These are phyloP conservation scores for Saccharum hybrid DNA, from an alignment of 202 grass and related monocot genomes.

Conservation along the genomic window DNA sequence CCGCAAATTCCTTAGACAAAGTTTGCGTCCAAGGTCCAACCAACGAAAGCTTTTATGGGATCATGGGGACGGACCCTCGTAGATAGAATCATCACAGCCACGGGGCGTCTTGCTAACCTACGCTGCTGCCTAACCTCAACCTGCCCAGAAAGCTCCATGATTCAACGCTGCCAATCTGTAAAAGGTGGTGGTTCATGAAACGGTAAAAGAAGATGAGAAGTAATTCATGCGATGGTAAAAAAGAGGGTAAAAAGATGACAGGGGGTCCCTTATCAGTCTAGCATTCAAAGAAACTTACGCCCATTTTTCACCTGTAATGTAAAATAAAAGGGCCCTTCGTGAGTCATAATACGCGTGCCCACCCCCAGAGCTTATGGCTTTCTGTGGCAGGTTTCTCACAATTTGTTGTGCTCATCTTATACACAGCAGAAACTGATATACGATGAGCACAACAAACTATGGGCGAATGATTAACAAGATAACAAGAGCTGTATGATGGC, in stretches of 20 bases:
- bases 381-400: not conserved
- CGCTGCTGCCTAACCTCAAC: not conserved
- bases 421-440: not conserved
- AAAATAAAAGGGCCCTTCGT: not conserved
- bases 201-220: not conserved
- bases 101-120: not conserved
- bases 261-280: not conserved
- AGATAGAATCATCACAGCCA: slow-evolving; percentile 32
- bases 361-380: too few species aligned
- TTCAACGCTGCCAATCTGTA: not conserved
- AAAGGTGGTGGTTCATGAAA: not conserved
- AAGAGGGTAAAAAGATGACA: not conserved
- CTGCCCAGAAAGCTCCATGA: not conserved
- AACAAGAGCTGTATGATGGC: not conserved
- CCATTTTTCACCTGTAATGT: not conserved
- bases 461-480: not conserved
- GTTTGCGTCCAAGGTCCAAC: not conserved
- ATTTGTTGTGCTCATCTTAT: too few species aligned
- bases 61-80: slow-evolving; percentile 12
- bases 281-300: not conserved
- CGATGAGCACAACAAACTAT: not conserved
- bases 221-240: not conserved
- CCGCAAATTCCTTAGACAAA: slow-evolving; percentile 39
- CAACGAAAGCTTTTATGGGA: slow-evolving; percentile 27
- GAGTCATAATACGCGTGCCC: not conserved